Evolutionary conservation across 371 early-diverging fungal genomes (phyloP).

Genomic region (Gilbertella persicaria): DNA sequence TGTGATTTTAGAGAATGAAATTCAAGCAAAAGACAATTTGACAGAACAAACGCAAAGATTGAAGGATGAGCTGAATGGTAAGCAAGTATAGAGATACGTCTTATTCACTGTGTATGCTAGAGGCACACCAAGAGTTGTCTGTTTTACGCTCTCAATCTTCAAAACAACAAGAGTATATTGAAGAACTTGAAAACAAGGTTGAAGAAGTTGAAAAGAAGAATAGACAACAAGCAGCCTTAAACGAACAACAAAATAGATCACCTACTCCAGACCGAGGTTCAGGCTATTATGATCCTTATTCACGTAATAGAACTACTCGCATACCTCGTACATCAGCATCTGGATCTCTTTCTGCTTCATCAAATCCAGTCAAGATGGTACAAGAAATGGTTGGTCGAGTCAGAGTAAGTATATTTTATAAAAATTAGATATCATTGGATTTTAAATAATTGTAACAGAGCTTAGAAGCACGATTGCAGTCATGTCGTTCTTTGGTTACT

Average conservation of each 20-base stretch:
- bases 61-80: slow-evolving; percentile 77
- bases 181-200: slow-evolving; percentile 41
- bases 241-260: slow-evolving; percentile 24
- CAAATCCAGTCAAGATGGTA: slow-evolving; percentile 68
- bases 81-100: not conserved
- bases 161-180: slow-evolving; percentile 34
- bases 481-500: slow-evolving; percentile 67
- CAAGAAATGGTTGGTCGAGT: slow-evolving; percentile 76
- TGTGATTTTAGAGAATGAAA: slow-evolving; percentile 64
- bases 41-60: slow-evolving; percentile 76
- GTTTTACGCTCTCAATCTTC: slow-evolving; percentile 53
- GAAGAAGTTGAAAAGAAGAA: slow-evolving; percentile 37
- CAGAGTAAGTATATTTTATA: slow-evolving; percentile 43
- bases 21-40: slow-evolving; percentile 65
- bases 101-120: slow-evolving; percentile 27
- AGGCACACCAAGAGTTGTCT: slow-evolving; percentile 59
- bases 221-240: slow-evolving; percentile 27
- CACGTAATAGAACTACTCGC: slow-evolving; percentile 31
- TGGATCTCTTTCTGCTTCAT: slow-evolving; percentile 26
- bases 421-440: not conserved
- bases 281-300: slow-evolving; percentile 36
- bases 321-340: slow-evolving; percentile 35
- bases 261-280: slow-evolving; percentile 36
- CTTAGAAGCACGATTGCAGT: slow-evolving; percentile 66
- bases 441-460: slow-evolving; percentile 26